Evolutionary conservation across 345 rosid genomes (phyloP).

Genomic region (Turnera subulata): DNA sequence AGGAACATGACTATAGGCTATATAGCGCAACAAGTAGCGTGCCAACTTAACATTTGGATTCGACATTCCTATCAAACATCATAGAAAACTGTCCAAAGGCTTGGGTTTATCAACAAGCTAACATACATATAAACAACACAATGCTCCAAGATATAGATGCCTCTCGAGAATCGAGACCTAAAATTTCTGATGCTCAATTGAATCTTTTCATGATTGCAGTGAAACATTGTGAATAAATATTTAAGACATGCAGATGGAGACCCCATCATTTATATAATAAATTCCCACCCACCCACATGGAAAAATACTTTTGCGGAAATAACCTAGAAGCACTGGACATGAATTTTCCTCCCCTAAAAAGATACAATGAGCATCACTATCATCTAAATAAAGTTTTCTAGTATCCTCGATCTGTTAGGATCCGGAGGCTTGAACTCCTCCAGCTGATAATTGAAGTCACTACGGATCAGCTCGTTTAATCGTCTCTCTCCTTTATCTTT

Average conservation of each 20-base stretch:
- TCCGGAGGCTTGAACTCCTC: slow-evolving; percentile 69
- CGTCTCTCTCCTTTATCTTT: slow-evolving; percentile 54
- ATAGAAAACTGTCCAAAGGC: no score
- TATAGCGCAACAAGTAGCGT: no score
- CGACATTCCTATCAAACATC: no score
- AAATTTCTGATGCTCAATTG: slow-evolving; percentile 21
- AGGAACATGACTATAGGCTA: no score
- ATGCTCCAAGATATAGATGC: not conserved
- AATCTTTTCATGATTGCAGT: slow-evolving; percentile 21
- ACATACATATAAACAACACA: no score
- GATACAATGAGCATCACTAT: slow-evolving; percentile 36
- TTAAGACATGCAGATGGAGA: slow-evolving; percentile 22
- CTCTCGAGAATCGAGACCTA: not conserved
- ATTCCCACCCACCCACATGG: slow-evolving; percentile 17
- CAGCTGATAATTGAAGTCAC: slow-evolving; percentile 48
- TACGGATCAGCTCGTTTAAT: slow-evolving; percentile 46
- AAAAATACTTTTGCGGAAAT: slow-evolving; percentile 30
- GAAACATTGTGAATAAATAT: slow-evolving; percentile 21
- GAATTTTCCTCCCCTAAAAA: slow-evolving; percentile 23
- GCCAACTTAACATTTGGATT: no score
- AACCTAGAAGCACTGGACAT: slow-evolving; percentile 18
- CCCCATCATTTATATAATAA: slow-evolving; percentile 8
- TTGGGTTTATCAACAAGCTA: no score
- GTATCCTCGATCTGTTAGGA: slow-evolving; percentile 51
- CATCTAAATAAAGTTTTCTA: slow-evolving; percentile 71